Evolutionary conservation across 139 green algal genomes (phyloP), one percentile per base, ranked within the genome.

Genomic region (Chlamydomonas sphaeroides): DNA sequence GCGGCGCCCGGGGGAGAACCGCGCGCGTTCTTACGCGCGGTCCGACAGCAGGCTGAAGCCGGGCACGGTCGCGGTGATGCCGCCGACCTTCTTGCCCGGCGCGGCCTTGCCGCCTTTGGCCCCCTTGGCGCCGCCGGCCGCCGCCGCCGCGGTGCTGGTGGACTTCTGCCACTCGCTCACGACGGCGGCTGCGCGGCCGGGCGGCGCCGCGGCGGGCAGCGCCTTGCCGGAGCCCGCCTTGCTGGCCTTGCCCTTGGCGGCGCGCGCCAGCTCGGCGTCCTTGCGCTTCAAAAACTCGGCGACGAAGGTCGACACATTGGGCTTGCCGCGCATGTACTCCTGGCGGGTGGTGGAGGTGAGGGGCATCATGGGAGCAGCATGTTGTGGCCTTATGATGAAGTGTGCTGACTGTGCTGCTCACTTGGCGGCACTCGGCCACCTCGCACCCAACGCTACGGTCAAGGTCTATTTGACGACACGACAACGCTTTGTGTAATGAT

Each of bases 231-330:
- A 26, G 20, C 48, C 78, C 57, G 41, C 45, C 42, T 42, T 76
- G 38, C 53, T 33, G 23, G 51, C 78, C 33, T 90, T 90, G 38
- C 78, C 84, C 73, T 83, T 88, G 30, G 62, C 35, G 30, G 62
- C 79, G 25, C 80, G 48, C 41, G 85, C 69, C 38, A 84, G 25
- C 77, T 95, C 88, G 20, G 87, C 88, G 51, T 91, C 81, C 80
- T 93, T 94, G 57, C 88, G 84, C 75, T 91, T 91, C n/a, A 98
- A 79, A 83, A 98, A 97, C 88, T 98, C 95, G 23, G 88, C 86
- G 3, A 94, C 88, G 80, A 98, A 98, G 30, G 84, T 87, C 15
- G 88, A 88, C 30, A 93, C 90, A 65, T 90, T 89, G 20, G 92
- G 67, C 42, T 90, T 92, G 51, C 86, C 73, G 17, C 87, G 89